Base-by-base conservation (phyloP, 208 protist species). In the Crithidia brevicula region DNA sequence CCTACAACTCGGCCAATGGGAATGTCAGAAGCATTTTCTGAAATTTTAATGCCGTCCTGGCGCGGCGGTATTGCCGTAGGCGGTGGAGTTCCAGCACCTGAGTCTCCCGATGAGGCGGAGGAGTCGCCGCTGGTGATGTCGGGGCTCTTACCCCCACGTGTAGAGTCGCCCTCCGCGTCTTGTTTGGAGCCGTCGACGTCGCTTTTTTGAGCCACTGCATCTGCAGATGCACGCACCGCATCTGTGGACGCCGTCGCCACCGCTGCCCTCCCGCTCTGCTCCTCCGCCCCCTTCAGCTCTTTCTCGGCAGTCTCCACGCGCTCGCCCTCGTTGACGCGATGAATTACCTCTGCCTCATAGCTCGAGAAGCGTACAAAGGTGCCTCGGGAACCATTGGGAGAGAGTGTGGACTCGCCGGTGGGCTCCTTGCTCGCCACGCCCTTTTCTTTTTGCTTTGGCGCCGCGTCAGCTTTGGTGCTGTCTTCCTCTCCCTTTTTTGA, bases 1-100 rank as follows among this genome's bases (percentile, higher is more conserved):
- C 25, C 50, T 40, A 97, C 50, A 34, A 95, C 92, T 3, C 88
- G 81, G 16, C 82, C 75, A 0, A 97, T 61, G 9, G 89, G 88
- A 50, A 97, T 93, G 46, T 87, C 73, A 11, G 60, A 67, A 7
- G 76, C 50, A 2, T 82, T 70, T 45, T 82, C 78, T 6, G 77
- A 82, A 8, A 85, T 80, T 9, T 69, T 42, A 49, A 84, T 72
- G 40, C 83, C 79, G 45, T 88, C 76, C 46, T 64, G 33, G 2
- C 75, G 79, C 16, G 63, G 47, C 27, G 76, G 76, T 6, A 36
- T 60, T 7, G 18, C 46, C 13, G 46, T 0, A 40, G n/a, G n/a
- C n/a, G 63, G 47, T 23, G 76, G 76, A 11, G 53, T 60, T 7
- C 7, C 46, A 18, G 46, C 0, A 40, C 0, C 36, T 1, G 36